These are phyloP conservation scores for Paramecium sonneborni DNA, from an alignment of 73 alveolate genomes.

Conservation along the genomic window DNA sequence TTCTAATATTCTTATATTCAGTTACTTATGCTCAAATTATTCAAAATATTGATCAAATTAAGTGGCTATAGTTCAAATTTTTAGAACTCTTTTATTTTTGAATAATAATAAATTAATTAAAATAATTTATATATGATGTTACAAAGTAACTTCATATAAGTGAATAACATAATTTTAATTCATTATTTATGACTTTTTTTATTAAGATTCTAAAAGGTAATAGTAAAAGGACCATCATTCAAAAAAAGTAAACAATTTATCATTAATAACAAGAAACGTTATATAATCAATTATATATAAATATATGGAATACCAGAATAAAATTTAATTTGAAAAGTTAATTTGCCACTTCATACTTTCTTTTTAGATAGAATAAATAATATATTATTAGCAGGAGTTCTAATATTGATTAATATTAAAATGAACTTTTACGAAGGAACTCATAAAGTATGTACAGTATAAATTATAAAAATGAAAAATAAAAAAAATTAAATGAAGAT, in stretches of 20 bases:
- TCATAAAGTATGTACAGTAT: neutral
- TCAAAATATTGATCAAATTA: neutral
- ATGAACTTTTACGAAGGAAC: neutral
- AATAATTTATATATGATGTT: no score
- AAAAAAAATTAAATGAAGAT: no score
- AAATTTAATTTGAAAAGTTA: no score
- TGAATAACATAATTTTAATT: neutral
- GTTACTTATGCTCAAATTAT: neutral
- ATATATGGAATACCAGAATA: no score
- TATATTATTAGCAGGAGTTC: neutral
- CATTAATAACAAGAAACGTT: neutral
- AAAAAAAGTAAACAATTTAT: slow-evolving; percentile 18
- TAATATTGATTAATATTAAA: neutral
- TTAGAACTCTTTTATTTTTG: no score
- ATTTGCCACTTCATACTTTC: neutral
- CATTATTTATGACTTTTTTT: neutral
- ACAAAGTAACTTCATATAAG: neutral
- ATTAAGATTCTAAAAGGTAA: neutral
- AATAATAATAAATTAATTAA: no score
- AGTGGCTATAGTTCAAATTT: no score
- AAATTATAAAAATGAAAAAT: no score
- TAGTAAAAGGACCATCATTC: neutral
- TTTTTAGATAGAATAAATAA: neutral
- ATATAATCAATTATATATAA: no score
- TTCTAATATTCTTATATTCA: neutral